Base-by-base conservation (phyloP, 2,329 filamentous ascomycete genomes). In the Ascochyta koolunga region DNA sequence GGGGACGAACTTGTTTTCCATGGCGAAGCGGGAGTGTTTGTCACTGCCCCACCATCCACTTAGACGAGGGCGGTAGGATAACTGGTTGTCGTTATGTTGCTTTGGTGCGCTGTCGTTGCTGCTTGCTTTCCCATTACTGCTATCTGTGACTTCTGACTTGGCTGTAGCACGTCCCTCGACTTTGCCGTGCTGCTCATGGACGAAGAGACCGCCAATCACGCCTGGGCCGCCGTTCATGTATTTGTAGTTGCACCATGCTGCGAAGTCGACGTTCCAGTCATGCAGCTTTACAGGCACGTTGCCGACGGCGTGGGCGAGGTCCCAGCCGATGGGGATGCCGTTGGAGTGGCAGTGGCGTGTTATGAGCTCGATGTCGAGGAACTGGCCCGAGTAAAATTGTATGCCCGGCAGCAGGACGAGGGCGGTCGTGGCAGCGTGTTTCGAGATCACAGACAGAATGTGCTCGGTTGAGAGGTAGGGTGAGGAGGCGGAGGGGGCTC, bases 161-260 rank as follows among this genome's bases (percentile, higher is more conserved):
- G 31, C 27, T 10, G 50, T 15, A 24, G 58, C 16, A 2, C 47
- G 49, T 35, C 56, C 19, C 44, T 68, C 63, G n/a, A 90, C 86
- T 21, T 73, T 72, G 35, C 88, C 86, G 70, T 96, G 89, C 33
- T 79, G 81, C 69, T 90, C 85, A 72, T 96, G 91, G 8, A 96
- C 89, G 62, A 92, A 96, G 0, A 88, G 79, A 0, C 89, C 91
- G 1, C 85, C 91, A 59, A 96, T 96, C 15, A 87, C 83, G 4
- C 92, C 92, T 0, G 92, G 91, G 0, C 92, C 92, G 22, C 87
- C 86, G 70, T 96, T 96, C 72, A 96, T 83, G 77, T 96, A 96
- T 78, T 96, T 96, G 82, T 96, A 96, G 16, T 88, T 93, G 76
- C 92, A 96, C 92, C 92, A 96, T 48, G 85, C 90, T 15, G 93